phyloP scores from a whole-genome alignment of 176 grass and related monocot genomes.

The Rhynchospora breviuscula region DNA sequence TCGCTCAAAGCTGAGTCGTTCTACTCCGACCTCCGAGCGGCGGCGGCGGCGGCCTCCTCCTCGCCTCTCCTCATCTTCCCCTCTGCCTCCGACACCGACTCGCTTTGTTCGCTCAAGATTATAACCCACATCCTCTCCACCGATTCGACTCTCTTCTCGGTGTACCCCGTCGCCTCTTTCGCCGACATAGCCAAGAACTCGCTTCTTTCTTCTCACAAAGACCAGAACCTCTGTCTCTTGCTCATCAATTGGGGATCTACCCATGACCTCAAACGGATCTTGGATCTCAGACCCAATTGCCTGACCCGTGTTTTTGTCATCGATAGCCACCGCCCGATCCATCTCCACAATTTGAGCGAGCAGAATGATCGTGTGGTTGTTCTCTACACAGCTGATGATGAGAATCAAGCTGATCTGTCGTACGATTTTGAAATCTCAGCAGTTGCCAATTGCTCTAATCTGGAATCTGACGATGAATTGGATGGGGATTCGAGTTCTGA shows the following conservation, averaged over 20 bases:
- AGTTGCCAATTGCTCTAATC: slow-evolving; percentile 67
- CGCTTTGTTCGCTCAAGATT: slow-evolving; percentile 59
- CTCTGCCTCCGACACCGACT: slow-evolving; percentile 68
- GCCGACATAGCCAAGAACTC: slow-evolving; percentile 22
- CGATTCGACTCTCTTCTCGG: slow-evolving; percentile 41
- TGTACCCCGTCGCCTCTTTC: slow-evolving; percentile 62
- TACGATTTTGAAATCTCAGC: slow-evolving; percentile 72
- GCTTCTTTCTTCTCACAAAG: slow-evolving; percentile 20
- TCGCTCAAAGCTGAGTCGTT: slow-evolving; percentile 54
- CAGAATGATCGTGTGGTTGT: slow-evolving; percentile 61
- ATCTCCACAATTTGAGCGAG: slow-evolving; percentile 68
- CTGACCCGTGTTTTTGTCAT: slow-evolving; percentile 42
- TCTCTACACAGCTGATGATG: slow-evolving; percentile 67
- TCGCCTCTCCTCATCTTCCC: slow-evolving; percentile 77
- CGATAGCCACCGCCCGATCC: slow-evolving; percentile 68
- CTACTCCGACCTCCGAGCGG: slow-evolving; percentile 51
- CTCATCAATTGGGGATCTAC: slow-evolving; percentile 87
- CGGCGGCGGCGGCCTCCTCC: slow-evolving; percentile 21
- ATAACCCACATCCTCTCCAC: slow-evolving; percentile 68
- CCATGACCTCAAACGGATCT: slow-evolving; percentile 47
- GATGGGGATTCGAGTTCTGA: slow-evolving; percentile 32
- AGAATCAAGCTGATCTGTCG: slow-evolving; percentile 63
- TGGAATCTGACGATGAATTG: slow-evolving; percentile 32
- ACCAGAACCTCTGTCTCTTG: slow-evolving; percentile 38
- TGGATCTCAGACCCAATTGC: slow-evolving; percentile 27